phyloP scores from a whole-genome alignment of 75 land plant genomes.

The Adiantum capillusveneris region DNA sequence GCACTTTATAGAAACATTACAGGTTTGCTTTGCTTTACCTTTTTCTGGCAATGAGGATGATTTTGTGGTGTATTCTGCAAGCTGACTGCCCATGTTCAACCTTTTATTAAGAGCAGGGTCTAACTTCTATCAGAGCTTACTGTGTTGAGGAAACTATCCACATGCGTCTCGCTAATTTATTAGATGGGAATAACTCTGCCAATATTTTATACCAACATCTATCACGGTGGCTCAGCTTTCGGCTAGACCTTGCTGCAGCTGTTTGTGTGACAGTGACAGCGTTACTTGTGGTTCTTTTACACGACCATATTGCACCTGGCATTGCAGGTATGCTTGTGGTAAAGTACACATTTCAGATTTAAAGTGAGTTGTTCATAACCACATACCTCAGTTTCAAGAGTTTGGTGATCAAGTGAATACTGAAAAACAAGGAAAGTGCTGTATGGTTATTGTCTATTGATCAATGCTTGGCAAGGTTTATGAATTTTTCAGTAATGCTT shows the following conservation, averaged over 20 bases:
- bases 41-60: too few species aligned
- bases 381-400: too few species aligned
- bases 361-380: too few species aligned
- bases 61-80: not conserved
- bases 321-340: constrained; percentile 15
- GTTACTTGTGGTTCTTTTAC: constrained; percentile 18
- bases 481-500: too few species aligned
- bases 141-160: constrained; percentile 14
- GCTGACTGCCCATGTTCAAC: not conserved
- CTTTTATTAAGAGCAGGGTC: constrained; percentile 8
- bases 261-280: constrained; percentile 16
- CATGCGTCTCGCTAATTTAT: constrained; percentile 14
- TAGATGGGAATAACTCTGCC: constrained; percentile 26
- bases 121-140: constrained; percentile 26
- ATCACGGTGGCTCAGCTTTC: constrained; percentile 24
- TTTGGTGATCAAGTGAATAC: too few species aligned
- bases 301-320: constrained; percentile 21
- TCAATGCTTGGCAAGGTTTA: too few species aligned
- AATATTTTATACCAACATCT: constrained; percentile 23
- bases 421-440: too few species aligned
- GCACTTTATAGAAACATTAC: constrained; percentile 21
- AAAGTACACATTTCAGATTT: not conserved
- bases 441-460: too few species aligned
- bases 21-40: constrained; percentile 6
- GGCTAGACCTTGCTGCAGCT: constrained; percentile 27